Conservation (phyloP, 192 early-diverging fungal species). For the Coemansia sp. region DNA sequence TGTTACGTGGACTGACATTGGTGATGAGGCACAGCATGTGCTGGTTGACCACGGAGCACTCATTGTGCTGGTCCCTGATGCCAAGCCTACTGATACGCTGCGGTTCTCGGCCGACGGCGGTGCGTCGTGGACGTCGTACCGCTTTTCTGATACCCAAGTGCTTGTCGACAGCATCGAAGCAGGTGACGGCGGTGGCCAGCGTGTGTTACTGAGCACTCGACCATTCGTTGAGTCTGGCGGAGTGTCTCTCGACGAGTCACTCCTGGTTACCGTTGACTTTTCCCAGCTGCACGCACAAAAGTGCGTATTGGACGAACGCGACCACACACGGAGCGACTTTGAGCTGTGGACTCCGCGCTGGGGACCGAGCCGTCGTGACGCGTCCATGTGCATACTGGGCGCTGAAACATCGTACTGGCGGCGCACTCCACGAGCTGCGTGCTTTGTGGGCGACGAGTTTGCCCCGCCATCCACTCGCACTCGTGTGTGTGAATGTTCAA, state of each 20-base stretch:
- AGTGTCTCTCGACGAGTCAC: constrained; percentile 20
- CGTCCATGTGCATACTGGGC: constrained; percentile 64
- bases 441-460: constrained; percentile 71
- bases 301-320: constrained; percentile 54
- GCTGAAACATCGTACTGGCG: constrained; percentile 68
- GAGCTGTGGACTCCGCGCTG: constrained; percentile 74
- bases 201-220: constrained; percentile 71
- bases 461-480: constrained; percentile 51
- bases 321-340: constrained; percentile 76
- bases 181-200: constrained; percentile 68
- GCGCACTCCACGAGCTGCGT: constrained; percentile 67
- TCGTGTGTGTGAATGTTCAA: constrained; percentile 70
- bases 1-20: constrained; percentile 74
- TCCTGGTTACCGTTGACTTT: constrained; percentile 66
- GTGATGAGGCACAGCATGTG: constrained; percentile 69
- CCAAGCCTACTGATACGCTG: constrained; percentile 64
- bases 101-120: constrained; percentile 83
- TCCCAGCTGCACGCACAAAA: constrained; percentile 35
- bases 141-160: constrained; percentile 41
- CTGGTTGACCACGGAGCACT: constrained; percentile 93
- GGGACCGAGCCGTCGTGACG: constrained; percentile 49
- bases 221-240: constrained; percentile 23
- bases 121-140: constrained; percentile 63
- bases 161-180: constrained; percentile 65
- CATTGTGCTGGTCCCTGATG: constrained; percentile 72